Conservation (phyloP, 2,329 filamentous ascomycete genomes). For the Pseudogymnoascus sp. region DNA sequence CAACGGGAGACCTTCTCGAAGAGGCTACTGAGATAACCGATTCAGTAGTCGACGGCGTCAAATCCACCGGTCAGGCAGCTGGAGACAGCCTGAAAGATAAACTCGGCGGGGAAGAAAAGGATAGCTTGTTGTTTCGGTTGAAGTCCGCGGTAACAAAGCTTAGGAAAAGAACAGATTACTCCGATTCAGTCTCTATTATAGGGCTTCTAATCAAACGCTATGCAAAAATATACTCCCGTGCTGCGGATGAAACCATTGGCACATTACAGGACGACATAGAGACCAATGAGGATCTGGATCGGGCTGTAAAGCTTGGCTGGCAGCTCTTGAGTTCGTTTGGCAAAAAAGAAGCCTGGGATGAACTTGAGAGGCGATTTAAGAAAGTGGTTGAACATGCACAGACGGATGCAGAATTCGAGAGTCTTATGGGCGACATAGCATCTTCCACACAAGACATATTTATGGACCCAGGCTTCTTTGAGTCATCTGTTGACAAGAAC, state of each 20-base stretch:
- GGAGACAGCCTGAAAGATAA: constrained; percentile 66
- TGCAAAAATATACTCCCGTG: constrained; percentile 66
- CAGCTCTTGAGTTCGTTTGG: constrained; percentile 72
- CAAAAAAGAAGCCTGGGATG: constrained; percentile 63
- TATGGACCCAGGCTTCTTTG: constrained; percentile 78
- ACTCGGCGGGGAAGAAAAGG: constrained; percentile 60
- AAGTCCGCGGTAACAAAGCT: constrained; percentile 69
- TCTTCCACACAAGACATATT: constrained; percentile 71
- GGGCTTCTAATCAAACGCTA: constrained; percentile 70
- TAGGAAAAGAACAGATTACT: constrained; percentile 70
- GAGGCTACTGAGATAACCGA: constrained; percentile 45
- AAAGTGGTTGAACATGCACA: constrained; percentile 64
- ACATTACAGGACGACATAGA: constrained; percentile 62
- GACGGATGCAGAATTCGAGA: constrained; percentile 74
- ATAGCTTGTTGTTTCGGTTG: constrained; percentile 64
- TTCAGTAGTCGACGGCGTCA: constrained; percentile 31
- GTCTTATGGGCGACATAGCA: constrained; percentile 63
- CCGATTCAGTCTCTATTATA: constrained; percentile 74
- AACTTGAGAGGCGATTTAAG: constrained; percentile 59
- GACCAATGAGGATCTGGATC: constrained; percentile 65
- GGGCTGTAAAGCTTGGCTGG: constrained; percentile 75
- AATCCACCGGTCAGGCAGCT: constrained; percentile 49
- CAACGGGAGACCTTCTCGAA: constrained; percentile 54
- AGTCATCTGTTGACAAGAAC: constrained; percentile 43
- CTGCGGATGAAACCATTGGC: constrained; percentile 56